Evolutionary conservation across 1,284 basidiomycete genomes (phyloP), one percentile per base, ranked within the genome.

Genomic region (Phellinidium pouzarii): DNA sequence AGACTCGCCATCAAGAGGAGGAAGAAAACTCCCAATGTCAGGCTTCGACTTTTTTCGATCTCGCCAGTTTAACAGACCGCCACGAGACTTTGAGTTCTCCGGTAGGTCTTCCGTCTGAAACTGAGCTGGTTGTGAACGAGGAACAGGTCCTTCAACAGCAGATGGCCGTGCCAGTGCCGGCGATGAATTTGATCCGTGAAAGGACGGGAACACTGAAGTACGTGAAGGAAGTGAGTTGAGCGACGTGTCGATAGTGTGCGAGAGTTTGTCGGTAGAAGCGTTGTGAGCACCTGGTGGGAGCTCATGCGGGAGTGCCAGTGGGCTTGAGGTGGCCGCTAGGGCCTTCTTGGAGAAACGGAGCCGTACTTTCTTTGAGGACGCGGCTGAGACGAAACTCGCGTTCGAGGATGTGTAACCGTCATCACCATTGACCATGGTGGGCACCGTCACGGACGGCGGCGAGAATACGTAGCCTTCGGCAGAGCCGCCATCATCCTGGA

Each of bases 1-100:
- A 1, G 69, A 67, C 0, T 66, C 65, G 26, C 61, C 54, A 53
- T 48, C 58, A 48, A 52, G 55, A 37, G 40, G 56, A 27, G 43
- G 59, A 41, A 46, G 60, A 52, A 48, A 52, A 31, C 12, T 36
- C 14, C 48, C 45, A 37, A 25, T 12, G 4, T 52, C 45, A 31
- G 31, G 58, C 38, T 44, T 54, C 14, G 58, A 56, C 44, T 59
- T 59, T 48, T 48, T 56, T 11, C 55, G 57, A 17, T 54, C 50
- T 36, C 59, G 55, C 59, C 59, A 60, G 27, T 43, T 44, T 38
- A 60, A 60, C 7, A 60, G 42, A 17, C 54, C 50, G 38, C 50
- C 58, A 38, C 45, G 34, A 11, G 56, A 44, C 44, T 59, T 60
- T 37, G 42, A 20, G 14, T 34, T 34, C 25, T 44, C 26, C 42